Conservation (phyloP, 2,329 filamentous ascomycete genomes). For the Penicillium sp. region DNA sequence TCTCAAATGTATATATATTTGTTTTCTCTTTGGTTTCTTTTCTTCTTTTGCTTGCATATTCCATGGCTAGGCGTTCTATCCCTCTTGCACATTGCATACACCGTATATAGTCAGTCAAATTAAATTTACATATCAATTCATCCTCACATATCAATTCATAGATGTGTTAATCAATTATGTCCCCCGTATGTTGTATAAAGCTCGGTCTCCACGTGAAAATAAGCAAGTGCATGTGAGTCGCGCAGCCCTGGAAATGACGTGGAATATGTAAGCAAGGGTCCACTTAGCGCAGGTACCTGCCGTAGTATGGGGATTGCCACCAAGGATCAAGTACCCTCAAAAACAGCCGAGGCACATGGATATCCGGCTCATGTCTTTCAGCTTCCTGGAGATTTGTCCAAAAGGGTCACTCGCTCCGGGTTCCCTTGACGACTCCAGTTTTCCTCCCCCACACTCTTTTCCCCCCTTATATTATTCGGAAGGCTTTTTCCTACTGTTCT, state of each 20-base stretch:
- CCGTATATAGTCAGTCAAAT: not conserved
- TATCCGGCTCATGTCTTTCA: slow-evolving; percentile 6
- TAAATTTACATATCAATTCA: not conserved
- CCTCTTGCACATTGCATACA: not conserved
- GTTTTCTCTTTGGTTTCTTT: not conserved
- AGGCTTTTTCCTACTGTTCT: slow-evolving; percentile 43
- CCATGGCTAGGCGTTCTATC: not conserved
- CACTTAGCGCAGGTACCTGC: slow-evolving; percentile 13
- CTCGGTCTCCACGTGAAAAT: slow-evolving; percentile 18
- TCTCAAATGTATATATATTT: not conserved
- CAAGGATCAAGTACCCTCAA: slow-evolving; percentile 10
- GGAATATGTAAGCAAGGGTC: not conserved
- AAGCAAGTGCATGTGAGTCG: slow-evolving; percentile 16
- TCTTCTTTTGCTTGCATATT: not conserved
- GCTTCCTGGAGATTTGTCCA: slow-evolving; percentile 12
- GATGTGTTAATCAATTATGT: too few species aligned
- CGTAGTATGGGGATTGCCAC: not conserved
- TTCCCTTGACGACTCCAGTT: slow-evolving; percentile 15
- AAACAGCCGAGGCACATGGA: slow-evolving; percentile 22
- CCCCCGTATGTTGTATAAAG: too few species aligned
- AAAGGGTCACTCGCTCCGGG: slow-evolving; percentile 22
- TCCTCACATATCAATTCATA: not conserved
- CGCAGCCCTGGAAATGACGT: slow-evolving; percentile 10
- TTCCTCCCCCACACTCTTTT: slow-evolving; percentile 13
- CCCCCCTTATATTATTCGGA: slow-evolving; percentile 6